Base-by-base conservation (phyloP, 352 stramenopile species). In the Globisporangium rhizosaccharum region DNA sequence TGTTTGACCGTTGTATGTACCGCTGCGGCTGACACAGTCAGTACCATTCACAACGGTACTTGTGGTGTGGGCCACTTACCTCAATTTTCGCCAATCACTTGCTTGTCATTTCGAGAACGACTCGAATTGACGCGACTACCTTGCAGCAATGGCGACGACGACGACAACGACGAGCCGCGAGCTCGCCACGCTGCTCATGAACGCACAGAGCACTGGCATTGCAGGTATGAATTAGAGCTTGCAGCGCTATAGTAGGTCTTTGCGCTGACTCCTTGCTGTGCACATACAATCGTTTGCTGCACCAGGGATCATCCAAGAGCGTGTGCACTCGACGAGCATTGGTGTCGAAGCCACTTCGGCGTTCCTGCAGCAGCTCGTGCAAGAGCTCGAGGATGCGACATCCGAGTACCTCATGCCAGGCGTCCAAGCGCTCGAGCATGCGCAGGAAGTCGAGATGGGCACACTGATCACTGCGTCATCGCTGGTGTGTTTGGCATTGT, bases 251-350 rank as follows among this genome's bases (percentile, higher is more conserved):
- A 36, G 30, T 36, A 36, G 30, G 9, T 36, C 30, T 36, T 5
- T 36, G 6, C 9, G 30, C 39, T 46, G 41, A 46, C 41, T 6
- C 26, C 41, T 14, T 47, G n/a, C 26, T 33, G 46, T 51, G 12
- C 33, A 20, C 17, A 50, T 23, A 42, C 25, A 30, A n/a, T 7
- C 15, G 7, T 28, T 45, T 49, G 39, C 17, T 14, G 11, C 17
- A n/a, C 18, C 42, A 92, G 82, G 67, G 2, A 81, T 87, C 47
- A 71, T 92, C 36, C 80, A 90, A 71, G 67, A 90, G 56, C 80
- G 80, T 48, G 80, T 92, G 48, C 82, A 92, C 62, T 90, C 80
- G 25, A 90, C 79, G 20, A 71, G 53, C 17, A 53, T 90, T 17
- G 79, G 79, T 9, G 61, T 80, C 25, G 79, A 82, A 23, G 75